A percentile compares a stretch with the other conserved stretches of the same genome.
These are phyloP conservation scores for Thecaphora frezii DNA, from an alignment of 1,284 basidiomycete species.

Conservation along the genomic window DNA sequence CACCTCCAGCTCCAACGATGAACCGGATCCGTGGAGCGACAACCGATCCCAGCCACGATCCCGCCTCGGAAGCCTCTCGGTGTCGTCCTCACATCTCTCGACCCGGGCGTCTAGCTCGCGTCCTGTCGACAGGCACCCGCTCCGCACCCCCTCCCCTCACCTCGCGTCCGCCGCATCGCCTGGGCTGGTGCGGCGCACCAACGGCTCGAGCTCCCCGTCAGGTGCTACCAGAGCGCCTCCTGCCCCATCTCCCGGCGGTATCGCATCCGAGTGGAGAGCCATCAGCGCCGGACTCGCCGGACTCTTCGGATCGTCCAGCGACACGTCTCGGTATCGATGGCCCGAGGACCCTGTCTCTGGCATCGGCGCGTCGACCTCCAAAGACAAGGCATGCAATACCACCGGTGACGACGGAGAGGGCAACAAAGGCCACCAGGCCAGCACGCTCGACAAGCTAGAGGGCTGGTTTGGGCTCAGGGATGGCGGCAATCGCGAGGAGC, in stretches of 20 bases:
- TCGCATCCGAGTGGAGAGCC: slow-evolving; percentile 33
- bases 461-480: slow-evolving; percentile 47
- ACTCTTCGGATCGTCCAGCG: slow-evolving; percentile 14
- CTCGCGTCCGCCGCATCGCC: no score
- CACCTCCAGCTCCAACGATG: no score
- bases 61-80: background rate
- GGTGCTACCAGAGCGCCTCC: no score
- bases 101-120: background rate
- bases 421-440: slow-evolving; percentile 10
- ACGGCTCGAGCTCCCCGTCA: background rate
- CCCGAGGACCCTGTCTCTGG: slow-evolving; percentile 25
- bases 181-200: background rate
- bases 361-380: background rate
- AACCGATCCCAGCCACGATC: no score
- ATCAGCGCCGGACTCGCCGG: slow-evolving; percentile 30
- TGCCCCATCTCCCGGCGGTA: background rate
- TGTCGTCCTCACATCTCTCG: background rate
- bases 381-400: background rate
- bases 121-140: background rate
- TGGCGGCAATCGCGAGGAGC: slow-evolving; percentile 1
- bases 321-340: slow-evolving; percentile 17
- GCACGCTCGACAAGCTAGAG: slow-evolving; percentile 40
- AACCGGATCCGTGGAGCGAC: background rate
- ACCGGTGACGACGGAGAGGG: no score
- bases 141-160: background rate